Evolutionary conservation across 345 rosid species (phyloP), one percentile per base, ranked within the genome.

Genomic region (Psidium guajava): DNA sequence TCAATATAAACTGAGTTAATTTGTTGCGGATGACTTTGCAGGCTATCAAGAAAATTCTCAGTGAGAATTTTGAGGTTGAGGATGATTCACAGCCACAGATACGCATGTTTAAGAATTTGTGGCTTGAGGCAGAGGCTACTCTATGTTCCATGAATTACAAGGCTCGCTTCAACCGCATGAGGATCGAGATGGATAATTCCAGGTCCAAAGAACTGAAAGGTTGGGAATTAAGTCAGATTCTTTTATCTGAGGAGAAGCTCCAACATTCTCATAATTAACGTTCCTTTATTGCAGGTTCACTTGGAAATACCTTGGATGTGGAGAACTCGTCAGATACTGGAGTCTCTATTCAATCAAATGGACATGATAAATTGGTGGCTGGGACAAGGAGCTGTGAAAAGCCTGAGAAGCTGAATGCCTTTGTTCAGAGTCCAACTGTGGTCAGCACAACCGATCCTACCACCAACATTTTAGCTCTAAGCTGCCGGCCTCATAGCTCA

Each of bases 101-200:
- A 87, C 90, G 90, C 86, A 84, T 97, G 90, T 95, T 91, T 90
- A 97, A 92, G 94, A 97, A 94, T 92, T 91, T 97, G 85, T 97
- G 98, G 99, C 96, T 97, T 22, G 98, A 95, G 91, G 96, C 98
- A 82, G 99, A 97, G 90, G 98, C 99, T 86, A 90, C 93, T 82
- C 88, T 97, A 85, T 95, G 95, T 88, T 91, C 95, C 85, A 88
- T 91, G 85, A 91, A 92, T 87, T 93, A 88, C 90, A 89, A 87
- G 90, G 92, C 95, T 85, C 98, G 99, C 83, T 94, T 89, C 85
- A 88, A 90, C 87, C 95, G 91, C 69, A 86, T 93, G 88, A 93
- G 91, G 86, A 82, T 86, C 22, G 94, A 93, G 89, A 86, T 93
- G 91, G 95, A 88, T 75, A 90, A 87, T 84, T 80, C 85, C 87